Conservation (phyloP, 768 basidiomycete genomes). For the Thelephora aurantiotincta region DNA sequence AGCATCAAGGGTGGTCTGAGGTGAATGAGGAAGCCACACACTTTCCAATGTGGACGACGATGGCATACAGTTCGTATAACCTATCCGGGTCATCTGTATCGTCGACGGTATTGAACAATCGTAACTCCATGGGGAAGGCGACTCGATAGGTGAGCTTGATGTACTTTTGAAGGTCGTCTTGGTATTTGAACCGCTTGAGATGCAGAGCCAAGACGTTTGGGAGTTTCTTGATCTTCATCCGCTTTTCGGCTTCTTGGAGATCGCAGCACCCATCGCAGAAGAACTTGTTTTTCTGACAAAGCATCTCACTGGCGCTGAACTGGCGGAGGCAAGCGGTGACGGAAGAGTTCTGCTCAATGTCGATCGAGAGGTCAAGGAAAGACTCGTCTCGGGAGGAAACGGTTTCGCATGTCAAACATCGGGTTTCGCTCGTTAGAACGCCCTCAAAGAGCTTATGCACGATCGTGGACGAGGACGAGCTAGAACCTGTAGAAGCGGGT, state of each 20-base stretch:
- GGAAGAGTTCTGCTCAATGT: constrained; percentile 96
- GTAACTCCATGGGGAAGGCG: constrained; percentile 88
- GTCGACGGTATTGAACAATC: constrained; percentile 95
- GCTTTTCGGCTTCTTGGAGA: constrained; percentile 94
- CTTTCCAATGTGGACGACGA: constrained; percentile 99
- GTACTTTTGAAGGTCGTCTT: constrained; percentile 80
- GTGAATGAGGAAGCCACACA: constrained; percentile 27
- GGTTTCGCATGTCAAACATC: constrained; percentile 95
- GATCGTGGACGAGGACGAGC: constrained; percentile 40
- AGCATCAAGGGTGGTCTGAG: constrained; percentile 3
- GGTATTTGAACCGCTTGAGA: constrained; percentile 97
- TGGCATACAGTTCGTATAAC: constrained; percentile 87
- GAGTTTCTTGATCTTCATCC: constrained; percentile 97
- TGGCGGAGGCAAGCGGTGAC: constrained; percentile 91
- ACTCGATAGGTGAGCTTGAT: constrained; percentile 96
- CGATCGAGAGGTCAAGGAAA: constrained; percentile 97
- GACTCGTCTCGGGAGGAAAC: constrained; percentile 85
- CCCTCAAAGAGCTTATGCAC: constrained; percentile 93
- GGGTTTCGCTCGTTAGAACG: constrained; percentile 87
- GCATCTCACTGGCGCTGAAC: constrained; percentile 97
- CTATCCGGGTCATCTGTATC: constrained; percentile 85
- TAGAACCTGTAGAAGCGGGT: constrained; percentile 2
- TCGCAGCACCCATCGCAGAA: constrained; percentile 97
- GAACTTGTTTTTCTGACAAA: constrained; percentile 96
- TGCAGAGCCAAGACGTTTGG: constrained; percentile 94